Conservation (phyloP, 2,329 filamentous ascomycete species). For the Scolecobasidium constrictum region DNA sequence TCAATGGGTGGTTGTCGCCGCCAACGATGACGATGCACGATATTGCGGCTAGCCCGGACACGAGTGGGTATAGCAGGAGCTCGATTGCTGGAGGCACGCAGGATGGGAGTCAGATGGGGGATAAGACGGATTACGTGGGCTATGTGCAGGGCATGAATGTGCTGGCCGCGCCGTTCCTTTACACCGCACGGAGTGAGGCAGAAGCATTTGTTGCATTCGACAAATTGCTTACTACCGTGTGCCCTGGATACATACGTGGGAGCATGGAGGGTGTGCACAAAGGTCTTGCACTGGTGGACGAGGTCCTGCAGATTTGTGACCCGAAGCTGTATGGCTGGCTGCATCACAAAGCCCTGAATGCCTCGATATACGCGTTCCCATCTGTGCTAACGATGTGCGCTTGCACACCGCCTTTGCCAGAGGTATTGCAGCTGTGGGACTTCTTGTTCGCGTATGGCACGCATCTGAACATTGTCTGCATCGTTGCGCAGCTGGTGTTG, state of each 20-base stretch:
- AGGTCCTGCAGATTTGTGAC: slow-evolving; percentile 83
- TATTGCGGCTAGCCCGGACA: slow-evolving; percentile 28
- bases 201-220: slow-evolving; percentile 91
- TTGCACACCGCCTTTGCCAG: slow-evolving; percentile 86
- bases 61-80: slow-evolving; percentile 8
- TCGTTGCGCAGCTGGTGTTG: slow-evolving; percentile 86
- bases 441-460: slow-evolving; percentile 94
- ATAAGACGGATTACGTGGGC: slow-evolving; percentile 55
- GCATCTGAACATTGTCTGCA: slow-evolving; percentile 90
- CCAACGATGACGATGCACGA: slow-evolving; percentile 38
- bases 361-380: slow-evolving; percentile 93
- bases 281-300: slow-evolving; percentile 82
- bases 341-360: slow-evolving; percentile 75
- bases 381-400: slow-evolving; percentile 90
- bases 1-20: slow-evolving; percentile 40
- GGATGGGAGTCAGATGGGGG: slow-evolving; percentile 47
- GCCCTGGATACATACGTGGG: slow-evolving; percentile 85
- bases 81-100: slow-evolving; percentile 39
- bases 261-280: slow-evolving; percentile 97
- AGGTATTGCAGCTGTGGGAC: slow-evolving; percentile 91
- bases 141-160: slow-evolving; percentile 99
- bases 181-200: slow-evolving; percentile 85
- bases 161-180: slow-evolving; percentile 87
- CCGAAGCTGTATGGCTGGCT: slow-evolving; percentile 77
- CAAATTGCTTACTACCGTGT: slow-evolving; percentile 75